Base-by-base conservation (phyloP, 306 rosid species). In the Dalbergia oliveri region DNA sequence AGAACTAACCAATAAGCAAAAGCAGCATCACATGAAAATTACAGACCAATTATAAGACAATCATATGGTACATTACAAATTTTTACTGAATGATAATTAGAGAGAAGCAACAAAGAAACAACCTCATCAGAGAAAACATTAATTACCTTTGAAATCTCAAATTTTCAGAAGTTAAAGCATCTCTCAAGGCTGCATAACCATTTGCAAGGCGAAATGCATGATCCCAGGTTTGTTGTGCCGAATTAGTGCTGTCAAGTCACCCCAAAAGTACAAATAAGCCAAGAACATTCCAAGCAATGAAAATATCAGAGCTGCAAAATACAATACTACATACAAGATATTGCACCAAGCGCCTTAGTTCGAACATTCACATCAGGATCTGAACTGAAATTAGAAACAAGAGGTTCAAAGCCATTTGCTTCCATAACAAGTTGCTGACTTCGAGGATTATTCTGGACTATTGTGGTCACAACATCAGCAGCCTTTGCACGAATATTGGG, bases 401-500 rank as follows among this genome's bases (percentile, higher is more conserved):
- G 96, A 82, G 93, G 91, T 56, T 93, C 97, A 10, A 96, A 89
- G 72, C 99, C 99, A 84, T 89, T 90, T 37, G 96, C 91, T 82
- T 93, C 97, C 98, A 96, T 91, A 35, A 96, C 99, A 75, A 92
- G 86, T 77, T 93, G 86, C 80, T 96, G 99, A 81, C 98, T 91
- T 31, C 74, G 84, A 23, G 97, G 94, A 74, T 96, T 96, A 77
- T 93, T 96, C 86, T 96, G 99, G 62, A 96, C 99, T 58, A 96
- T 87, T 51, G 99, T 93, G 53, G 94, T 89, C 66, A 96, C 89
- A 33, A 93, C 97, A 34, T 96, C 97, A 0, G 99, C 99, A 51
- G 99, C 99, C 88, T 96, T 93, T 37, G 99, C 98, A 49, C 99
- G 90, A 81, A 96, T 86, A 71, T 87, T 91, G 16, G 99, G 91